Evolutionary conservation across 1,139 yeast genomes (phyloP).

Genomic region (Geotrichum australiense): DNA sequence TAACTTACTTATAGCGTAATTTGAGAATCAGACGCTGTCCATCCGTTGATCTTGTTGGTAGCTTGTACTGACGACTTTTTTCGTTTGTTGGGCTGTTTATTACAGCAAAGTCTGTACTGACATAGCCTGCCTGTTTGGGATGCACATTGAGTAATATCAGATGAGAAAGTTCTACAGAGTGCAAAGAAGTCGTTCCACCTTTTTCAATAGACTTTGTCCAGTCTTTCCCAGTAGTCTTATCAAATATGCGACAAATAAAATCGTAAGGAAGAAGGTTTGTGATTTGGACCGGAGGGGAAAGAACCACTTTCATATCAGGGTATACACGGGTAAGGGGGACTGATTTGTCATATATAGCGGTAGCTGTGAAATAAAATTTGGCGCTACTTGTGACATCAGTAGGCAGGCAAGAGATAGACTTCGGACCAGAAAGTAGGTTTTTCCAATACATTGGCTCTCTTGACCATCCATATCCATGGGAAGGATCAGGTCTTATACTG

Average conservation of each 20-base stretch:
- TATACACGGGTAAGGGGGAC: constrained; percentile 70
- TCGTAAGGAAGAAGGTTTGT: constrained; percentile 84
- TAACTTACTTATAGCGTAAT: constrained; percentile 51
- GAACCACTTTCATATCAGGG: constrained; percentile 73
- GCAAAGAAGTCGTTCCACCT: constrained; percentile 66
- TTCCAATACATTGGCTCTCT: constrained; percentile 58
- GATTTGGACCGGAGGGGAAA: constrained; percentile 82
- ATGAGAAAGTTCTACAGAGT: constrained; percentile 69
- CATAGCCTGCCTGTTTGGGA: constrained; percentile 58
- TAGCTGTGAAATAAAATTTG: constrained; percentile 64
- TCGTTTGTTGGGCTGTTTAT: constrained; percentile 47
- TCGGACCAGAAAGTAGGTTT: constrained; percentile 44
- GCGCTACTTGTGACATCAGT: constrained; percentile 27
- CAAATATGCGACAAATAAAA: constrained; percentile 66
- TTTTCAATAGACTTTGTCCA: constrained; percentile 57
- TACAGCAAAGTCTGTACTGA: constrained; percentile 73
- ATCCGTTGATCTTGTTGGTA: constrained; percentile 34
- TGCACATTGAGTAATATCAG: constrained; percentile 65
- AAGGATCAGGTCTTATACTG: constrained; percentile 54
- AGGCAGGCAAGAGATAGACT: constrained; percentile 55
- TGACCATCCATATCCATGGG: constrained; percentile 62
- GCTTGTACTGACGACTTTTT: constrained; percentile 48
- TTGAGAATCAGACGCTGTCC: constrained; percentile 63
- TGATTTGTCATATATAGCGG: constrained; percentile 52
- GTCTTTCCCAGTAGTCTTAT: constrained; percentile 63